phyloP scores from a whole-genome alignment of 495 filamentous ascomycete species.

The Chlorociboria aeruginascens region DNA sequence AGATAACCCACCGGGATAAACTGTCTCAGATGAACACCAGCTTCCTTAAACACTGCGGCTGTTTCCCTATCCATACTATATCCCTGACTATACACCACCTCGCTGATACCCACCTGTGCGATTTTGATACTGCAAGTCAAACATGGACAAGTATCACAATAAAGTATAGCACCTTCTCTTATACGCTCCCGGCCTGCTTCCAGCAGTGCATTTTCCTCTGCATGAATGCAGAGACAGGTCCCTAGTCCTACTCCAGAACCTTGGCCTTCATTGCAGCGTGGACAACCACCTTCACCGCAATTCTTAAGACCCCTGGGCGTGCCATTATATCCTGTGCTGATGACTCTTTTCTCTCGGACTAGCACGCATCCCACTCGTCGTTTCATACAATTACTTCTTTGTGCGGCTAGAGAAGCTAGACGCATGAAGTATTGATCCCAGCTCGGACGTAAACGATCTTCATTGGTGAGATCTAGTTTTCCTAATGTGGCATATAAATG shows the following conservation, averaged over 20 bases:
- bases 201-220: constrained; percentile 91
- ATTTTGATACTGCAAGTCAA: constrained; percentile 99
- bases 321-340: constrained; percentile 96
- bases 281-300: constrained; percentile 88
- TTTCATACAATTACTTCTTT: constrained; percentile 96
- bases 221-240: constrained; percentile 90
- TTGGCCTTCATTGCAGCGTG: constrained; percentile 66
- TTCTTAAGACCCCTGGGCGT: constrained; percentile 78
- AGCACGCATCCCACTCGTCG: constrained; percentile 88
- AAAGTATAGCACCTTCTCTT: constrained; percentile 58
- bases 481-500: constrained; percentile 57
- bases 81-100: constrained; percentile 87
- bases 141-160: constrained; percentile 96
- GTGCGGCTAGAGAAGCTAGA: constrained; percentile 80
- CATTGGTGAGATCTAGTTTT: constrained; percentile 60
- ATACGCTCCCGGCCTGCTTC: constrained; percentile 90
- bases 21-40: constrained; percentile 67
- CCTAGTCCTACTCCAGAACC: constrained; percentile 60
- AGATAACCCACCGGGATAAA: constrained; percentile 59
- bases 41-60: constrained; percentile 63
- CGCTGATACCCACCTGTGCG: constrained; percentile 83
- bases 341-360: constrained; percentile 77
- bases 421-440: constrained; percentile 99
- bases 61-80: constrained; percentile 90
- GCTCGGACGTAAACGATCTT: constrained; percentile 71